These are phyloP conservation scores for Amyloporia xantha DNA, from an alignment of 768 basidiomycete species.

Conservation along the genomic window DNA sequence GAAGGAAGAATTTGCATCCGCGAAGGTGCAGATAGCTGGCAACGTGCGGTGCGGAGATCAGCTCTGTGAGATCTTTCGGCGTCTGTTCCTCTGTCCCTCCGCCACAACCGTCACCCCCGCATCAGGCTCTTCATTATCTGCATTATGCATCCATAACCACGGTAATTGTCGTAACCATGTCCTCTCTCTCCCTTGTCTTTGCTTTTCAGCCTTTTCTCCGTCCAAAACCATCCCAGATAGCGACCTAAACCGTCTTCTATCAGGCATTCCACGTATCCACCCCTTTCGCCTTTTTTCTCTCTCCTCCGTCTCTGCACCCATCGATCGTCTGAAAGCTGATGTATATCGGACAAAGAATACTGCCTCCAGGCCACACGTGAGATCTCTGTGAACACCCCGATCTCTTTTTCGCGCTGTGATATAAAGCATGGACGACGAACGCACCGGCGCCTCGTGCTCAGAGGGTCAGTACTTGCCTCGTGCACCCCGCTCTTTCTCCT, in stretches of 20 bases:
- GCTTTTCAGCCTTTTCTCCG: constrained; percentile 6
- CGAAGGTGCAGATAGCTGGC: constrained; percentile 9
- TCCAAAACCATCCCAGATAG: constrained; percentile 6
- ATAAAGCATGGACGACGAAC: constrained; percentile 9
- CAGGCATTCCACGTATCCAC: constrained; percentile 3
- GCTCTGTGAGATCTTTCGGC: constrained; percentile 9
- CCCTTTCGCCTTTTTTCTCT: constrained; percentile 9
- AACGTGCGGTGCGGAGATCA: constrained; percentile 13
- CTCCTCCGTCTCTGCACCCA: constrained; percentile 5
- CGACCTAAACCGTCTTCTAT: background rate
- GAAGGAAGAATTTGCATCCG: constrained; percentile 18
- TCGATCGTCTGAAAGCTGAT: constrained; percentile 19
- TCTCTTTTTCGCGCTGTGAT: constrained; percentile 7
- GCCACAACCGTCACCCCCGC: constrained; percentile 7
- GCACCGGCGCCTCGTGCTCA: constrained; percentile 17
- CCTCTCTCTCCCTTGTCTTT: background rate
- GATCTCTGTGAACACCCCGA: constrained; percentile 14
- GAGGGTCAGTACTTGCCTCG: constrained; percentile 25
- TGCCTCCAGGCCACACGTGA: constrained; percentile 16
- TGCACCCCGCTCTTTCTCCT: constrained; percentile 22
- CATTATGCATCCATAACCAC: constrained; percentile 7
- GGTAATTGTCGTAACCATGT: constrained; percentile 1
- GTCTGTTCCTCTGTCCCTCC: constrained; percentile 2
- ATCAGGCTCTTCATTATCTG: constrained; percentile 4
- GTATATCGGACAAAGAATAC: constrained; percentile 14